Percentiles rank a stretch among this genome's conserved stretches.
Evolutionary conservation across 148 eudicot genomes (phyloP).

Genomic region (Simmondsia chinensis): DNA sequence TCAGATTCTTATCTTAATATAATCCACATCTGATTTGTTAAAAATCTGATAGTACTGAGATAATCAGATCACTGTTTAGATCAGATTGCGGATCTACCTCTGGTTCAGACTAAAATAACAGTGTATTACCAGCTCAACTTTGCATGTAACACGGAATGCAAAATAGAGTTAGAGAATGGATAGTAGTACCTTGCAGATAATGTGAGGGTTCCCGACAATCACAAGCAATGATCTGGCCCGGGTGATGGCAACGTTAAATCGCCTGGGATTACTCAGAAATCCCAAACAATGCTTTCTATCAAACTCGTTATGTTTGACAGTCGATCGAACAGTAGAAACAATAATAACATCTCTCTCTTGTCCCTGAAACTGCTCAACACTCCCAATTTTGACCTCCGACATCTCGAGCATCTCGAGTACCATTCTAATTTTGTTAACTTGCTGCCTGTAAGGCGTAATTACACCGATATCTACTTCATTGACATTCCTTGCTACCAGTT

Average conservation of each 20-base stretch:
- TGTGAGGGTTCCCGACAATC: conserved; percentile 88
- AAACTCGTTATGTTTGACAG: conserved; percentile 69
- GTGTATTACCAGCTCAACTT: too few relatives aligned
- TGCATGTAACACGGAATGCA: not conserved
- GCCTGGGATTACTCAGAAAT: conserved; percentile 80
- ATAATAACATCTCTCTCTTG: conserved; percentile 80
- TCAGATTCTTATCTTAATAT: too few relatives aligned
- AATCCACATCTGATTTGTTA: too few relatives aligned
- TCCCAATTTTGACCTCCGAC: conserved; percentile 60
- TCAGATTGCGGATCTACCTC: too few relatives aligned
- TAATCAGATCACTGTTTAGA: too few relatives aligned
- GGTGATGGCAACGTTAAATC: conserved; percentile 93
- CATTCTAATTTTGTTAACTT: conserved; percentile 59
- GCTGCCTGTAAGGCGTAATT: conserved; percentile 88
- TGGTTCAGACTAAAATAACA: too few relatives aligned
- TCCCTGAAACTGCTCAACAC: conserved; percentile 96
- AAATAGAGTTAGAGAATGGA: not conserved
- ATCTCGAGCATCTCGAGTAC: conserved; percentile 45
- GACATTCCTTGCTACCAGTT: conserved; percentile 31
- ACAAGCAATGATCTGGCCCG: conserved; percentile 87
- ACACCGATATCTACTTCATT: conserved; percentile 64
- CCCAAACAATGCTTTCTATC: conserved; percentile 71
- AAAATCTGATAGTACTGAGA: too few relatives aligned
- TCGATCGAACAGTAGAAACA: conserved; percentile 88
- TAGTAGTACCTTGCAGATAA: conserved; percentile 87